Conservation (phyloP, 345 rosid genomes). For the Cochlearia excelsa region DNA sequence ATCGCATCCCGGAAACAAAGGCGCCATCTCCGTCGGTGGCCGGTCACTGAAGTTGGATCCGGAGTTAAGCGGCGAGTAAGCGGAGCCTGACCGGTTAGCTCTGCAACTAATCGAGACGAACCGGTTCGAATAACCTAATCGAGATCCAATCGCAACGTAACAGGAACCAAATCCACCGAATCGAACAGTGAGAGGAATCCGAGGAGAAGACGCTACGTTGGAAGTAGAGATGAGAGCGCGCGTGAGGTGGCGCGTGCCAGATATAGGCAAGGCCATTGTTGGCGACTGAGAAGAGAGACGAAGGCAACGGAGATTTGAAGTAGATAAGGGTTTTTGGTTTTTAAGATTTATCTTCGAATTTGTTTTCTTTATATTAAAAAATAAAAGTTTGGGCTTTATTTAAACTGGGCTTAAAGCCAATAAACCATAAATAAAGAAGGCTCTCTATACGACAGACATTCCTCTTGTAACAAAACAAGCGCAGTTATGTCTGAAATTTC, state of each 20-base stretch:
- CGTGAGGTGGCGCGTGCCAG: slow-evolving; percentile 48
- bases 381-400: not conserved
- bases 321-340: slow-evolving; percentile 32
- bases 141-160: slow-evolving; percentile 29
- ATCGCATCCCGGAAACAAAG: slow-evolving; percentile 93
- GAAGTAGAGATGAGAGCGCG: slow-evolving; percentile 35
- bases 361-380: not conserved
- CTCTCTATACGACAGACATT: not conserved
- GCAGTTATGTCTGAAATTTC: slow-evolving; percentile 2
- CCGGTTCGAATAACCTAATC: slow-evolving; percentile 31
- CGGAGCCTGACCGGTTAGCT: slow-evolving; percentile 69
- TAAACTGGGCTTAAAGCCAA: not conserved
- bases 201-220: slow-evolving; percentile 39
- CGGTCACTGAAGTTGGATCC: slow-evolving; percentile 90
- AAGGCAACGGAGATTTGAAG: slow-evolving; percentile 15
- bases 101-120: slow-evolving; percentile 62
- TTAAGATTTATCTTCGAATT: not conserved
- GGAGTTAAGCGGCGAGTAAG: slow-evolving; percentile 87
- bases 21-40: slow-evolving; percentile 94
- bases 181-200: slow-evolving; percentile 38
- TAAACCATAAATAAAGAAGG: too few species aligned
- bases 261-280: slow-evolving; percentile 56
- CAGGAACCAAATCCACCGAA: slow-evolving; percentile 46
- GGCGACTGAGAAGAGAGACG: slow-evolving; percentile 14
- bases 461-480: slow-evolving; percentile 5